Base-by-base conservation (phyloP, 2,329 filamentous ascomycete species). In the Fusarium azukiicola region DNA sequence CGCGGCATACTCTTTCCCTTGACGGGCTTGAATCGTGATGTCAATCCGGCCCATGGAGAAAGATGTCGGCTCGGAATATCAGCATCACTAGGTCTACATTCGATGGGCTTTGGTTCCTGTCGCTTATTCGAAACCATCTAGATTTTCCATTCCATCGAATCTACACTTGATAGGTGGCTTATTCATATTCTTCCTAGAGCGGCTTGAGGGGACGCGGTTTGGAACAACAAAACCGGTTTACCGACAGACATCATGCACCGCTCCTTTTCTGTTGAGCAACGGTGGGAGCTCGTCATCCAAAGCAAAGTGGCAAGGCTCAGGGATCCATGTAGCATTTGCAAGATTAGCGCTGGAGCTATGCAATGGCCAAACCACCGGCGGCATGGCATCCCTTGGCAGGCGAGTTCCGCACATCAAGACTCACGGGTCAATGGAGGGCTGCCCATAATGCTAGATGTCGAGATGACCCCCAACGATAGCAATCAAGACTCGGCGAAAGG, bases 301-400 rank as follows among this genome's bases (percentile, higher is more conserved):
- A 27, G 19, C 36, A n/a, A 58, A 14, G 54, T 58, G 14, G 54
- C 54, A 58, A 36, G 38, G 19, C 38, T 58, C 54, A 58, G 38
- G 54, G 54, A 38, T 6, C 54, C n/a, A 16, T n/a, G 54, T 58
- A 58, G 54, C 14, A 58, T 58, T 58, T 58, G 54, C 38, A 58
- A 58, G 54, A 32, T 16, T 58, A 58, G 54, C 54, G 32, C 36
- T n/a, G n/a, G 21, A 58, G 54, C 54, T 58, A 58, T 21, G 12
- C 54, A 38, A 58, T 58, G 38, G 54, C 36, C 13, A n/a, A 58
- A 58, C 32, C 54, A 36, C 54, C 54, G 54, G 54, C 21, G 54
- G n/a, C 54, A 58, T 58, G 54, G 36, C 21, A 58, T 40, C 36
- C 54, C 54, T 58, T 58, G 54, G 54, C 54, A 58, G 36, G 36